Evolutionary conservation across 352 stramenopile genomes (phyloP).

Genomic region (Globisporangium cylindrosporum): DNA sequence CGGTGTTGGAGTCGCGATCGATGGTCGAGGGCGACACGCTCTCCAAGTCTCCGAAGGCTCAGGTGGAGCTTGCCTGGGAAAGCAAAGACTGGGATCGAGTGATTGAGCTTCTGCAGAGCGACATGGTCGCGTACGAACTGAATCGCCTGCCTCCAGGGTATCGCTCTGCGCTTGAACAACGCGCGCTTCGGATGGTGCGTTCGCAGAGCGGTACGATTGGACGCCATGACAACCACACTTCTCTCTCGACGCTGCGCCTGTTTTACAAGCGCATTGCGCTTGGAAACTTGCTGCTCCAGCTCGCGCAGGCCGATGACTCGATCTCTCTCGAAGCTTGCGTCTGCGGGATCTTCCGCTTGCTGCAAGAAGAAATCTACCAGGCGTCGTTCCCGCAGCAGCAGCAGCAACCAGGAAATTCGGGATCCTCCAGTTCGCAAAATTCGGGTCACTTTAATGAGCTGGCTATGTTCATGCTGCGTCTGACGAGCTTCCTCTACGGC

Average conservation of each 20-base stretch:
- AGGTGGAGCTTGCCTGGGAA: constrained; percentile 51
- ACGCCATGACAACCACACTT: constrained; percentile 19
- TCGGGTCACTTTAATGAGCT: constrained; percentile 27
- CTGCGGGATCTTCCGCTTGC: constrained; percentile 34
- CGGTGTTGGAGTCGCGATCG: constrained; percentile 52
- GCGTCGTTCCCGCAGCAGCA: constrained; percentile 12
- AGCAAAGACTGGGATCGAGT: constrained; percentile 47
- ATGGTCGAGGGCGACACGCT: constrained; percentile 29
- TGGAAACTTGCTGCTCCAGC: constrained; percentile 34
- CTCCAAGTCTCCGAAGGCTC: constrained; percentile 31
- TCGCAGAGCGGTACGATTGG: constrained; percentile 23
- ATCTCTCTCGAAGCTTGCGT: constrained; percentile 34
- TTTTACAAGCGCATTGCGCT: constrained; percentile 57
- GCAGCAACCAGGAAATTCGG: neutral
- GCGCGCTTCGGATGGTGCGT: constrained; percentile 43
- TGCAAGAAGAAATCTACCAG: constrained; percentile 57
- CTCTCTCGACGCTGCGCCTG: constrained; percentile 26
- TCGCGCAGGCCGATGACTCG: constrained; percentile 23
- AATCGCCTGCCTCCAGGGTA: constrained; percentile 31
- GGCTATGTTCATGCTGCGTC: constrained; percentile 28
- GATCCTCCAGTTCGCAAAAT: neutral
- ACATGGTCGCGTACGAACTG: constrained; percentile 40
- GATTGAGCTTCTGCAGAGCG: constrained; percentile 39
- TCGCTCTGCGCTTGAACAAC: constrained; percentile 41
- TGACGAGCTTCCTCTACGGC: constrained; percentile 27